A percentile compares a stretch with the other conserved stretches of the same genome.
These are phyloP conservation scores for Neophaeococcomyces mojaviensis DNA, from an alignment of 2,329 filamentous ascomycete genomes.

Conservation along the genomic window DNA sequence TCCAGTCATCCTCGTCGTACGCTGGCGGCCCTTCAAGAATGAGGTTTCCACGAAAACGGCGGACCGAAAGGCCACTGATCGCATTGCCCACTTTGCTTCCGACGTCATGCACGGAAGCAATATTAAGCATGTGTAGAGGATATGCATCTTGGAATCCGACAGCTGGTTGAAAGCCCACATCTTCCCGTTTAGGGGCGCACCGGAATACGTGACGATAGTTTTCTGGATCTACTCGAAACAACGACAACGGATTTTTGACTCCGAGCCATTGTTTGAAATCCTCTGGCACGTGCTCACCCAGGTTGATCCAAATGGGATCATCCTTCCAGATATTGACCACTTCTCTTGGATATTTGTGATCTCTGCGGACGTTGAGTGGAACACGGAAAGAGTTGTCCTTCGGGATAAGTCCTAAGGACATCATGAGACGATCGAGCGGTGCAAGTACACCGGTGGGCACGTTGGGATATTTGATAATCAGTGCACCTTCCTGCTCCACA, in stretches of 20 bases:
- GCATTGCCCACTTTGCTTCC: constrained; percentile 34
- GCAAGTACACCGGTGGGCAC: constrained; percentile 13
- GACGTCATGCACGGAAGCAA: constrained; percentile 48
- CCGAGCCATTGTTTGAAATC: constrained; percentile 46
- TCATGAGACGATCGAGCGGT: constrained; percentile 11
- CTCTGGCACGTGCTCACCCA: constrained; percentile 35
- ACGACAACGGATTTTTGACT: constrained; percentile 40
- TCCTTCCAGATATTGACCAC: constrained; percentile 51
- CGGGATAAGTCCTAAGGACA: constrained; percentile 24
- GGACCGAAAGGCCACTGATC: constrained; percentile 40
- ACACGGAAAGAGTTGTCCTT: constrained; percentile 42
- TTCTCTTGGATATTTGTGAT: constrained; percentile 39
- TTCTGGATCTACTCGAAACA: constrained; percentile 46
- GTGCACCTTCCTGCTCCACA: constrained; percentile 45
- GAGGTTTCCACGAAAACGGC: constrained; percentile 53
- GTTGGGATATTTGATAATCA: constrained; percentile 44
- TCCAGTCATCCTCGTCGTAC: constrained; percentile 53
- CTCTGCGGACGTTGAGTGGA: constrained; percentile 44
- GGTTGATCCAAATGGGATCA: constrained; percentile 35
- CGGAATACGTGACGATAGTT: constrained; percentile 45
- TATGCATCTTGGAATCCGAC: constrained; percentile 54
- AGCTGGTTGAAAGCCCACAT: constrained; percentile 45
- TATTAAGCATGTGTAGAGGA: constrained; percentile 48
- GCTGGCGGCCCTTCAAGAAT: constrained; percentile 46
- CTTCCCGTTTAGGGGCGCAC: constrained; percentile 44